Conservation (phyloP, 495 filamentous ascomycete species). For the Bombardia bombarda region DNA sequence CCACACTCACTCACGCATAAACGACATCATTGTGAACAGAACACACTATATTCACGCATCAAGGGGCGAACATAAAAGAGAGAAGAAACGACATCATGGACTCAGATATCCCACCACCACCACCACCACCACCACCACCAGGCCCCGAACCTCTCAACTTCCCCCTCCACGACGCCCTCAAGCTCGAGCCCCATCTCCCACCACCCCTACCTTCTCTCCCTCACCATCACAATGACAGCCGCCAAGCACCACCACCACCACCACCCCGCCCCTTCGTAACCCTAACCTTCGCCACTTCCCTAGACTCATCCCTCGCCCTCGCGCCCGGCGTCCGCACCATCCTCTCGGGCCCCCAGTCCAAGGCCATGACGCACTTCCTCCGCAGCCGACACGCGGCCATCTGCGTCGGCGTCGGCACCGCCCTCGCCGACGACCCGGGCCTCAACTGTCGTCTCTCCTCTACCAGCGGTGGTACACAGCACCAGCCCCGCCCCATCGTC, state of each 20-base stretch:
- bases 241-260: too few species aligned
- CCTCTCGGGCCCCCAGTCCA: constrained; percentile 73
- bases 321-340: constrained; percentile 66
- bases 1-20: too few species aligned
- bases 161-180: neutral
- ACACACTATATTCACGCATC: too few species aligned
- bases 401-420: constrained; percentile 75
- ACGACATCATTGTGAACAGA: too few species aligned
- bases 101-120: too few species aligned
- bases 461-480: neutral
- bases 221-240: neutral
- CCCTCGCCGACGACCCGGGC: constrained; percentile 73
- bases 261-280: constrained; percentile 48
- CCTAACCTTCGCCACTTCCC: constrained; percentile 81
- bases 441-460: constrained; percentile 55
- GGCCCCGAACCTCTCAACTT: constrained; percentile 2
- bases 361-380: constrained; percentile 87
- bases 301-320: constrained; percentile 72
- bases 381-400: constrained; percentile 78
- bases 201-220: too few species aligned
- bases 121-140: neutral
- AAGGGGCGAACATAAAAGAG: too few species aligned
- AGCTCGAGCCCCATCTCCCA: constrained; percentile 6
- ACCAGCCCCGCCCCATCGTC: constrained; percentile 70
- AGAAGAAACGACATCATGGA: too few species aligned